phyloP scores from a whole-genome alignment of 2,329 filamentous ascomycete species.

The Metarhizium album region DNA sequence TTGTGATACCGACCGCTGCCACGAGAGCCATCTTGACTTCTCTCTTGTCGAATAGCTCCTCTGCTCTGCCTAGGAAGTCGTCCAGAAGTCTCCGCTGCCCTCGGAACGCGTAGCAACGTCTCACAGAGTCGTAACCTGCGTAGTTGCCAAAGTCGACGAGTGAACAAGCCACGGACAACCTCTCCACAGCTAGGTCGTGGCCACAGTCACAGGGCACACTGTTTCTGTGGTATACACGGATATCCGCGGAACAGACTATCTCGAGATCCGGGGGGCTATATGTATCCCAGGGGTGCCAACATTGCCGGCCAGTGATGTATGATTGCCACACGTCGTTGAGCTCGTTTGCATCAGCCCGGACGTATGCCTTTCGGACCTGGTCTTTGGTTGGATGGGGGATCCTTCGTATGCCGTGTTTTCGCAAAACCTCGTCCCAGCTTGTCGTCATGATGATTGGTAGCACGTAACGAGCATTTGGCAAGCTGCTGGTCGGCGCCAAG shows the following conservation, averaged over 20 bases:
- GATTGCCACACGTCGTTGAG: not conserved
- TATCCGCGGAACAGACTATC: slow-evolving; percentile 1
- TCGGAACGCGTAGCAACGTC: slow-evolving; percentile 7
- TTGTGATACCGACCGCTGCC: not conserved
- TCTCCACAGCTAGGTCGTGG: not conserved
- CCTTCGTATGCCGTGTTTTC: not conserved
- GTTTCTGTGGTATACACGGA: not conserved
- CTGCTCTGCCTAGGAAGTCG: slow-evolving; percentile 1
- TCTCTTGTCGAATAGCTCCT: not conserved
- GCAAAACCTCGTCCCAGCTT: not conserved
- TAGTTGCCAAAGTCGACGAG: slow-evolving; percentile 2
- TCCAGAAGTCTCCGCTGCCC: slow-evolving; percentile 7
- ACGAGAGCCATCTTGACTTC: not conserved
- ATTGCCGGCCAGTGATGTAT: not conserved
- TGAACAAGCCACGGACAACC: not conserved
- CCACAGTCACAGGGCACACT: not conserved
- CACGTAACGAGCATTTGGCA: not conserved
- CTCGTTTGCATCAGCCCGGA: not conserved
- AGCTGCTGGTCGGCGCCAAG: not conserved
- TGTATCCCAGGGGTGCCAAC: not conserved
- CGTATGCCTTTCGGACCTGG: not conserved
- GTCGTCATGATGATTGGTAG: not conserved
- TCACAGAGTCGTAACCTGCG: slow-evolving; percentile 2
- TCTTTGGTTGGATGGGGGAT: not conserved
- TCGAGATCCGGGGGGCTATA: not conserved